These are phyloP conservation scores for Amanita subjunquillea DNA, from an alignment of 768 basidiomycete species.

Conservation along the genomic window DNA sequence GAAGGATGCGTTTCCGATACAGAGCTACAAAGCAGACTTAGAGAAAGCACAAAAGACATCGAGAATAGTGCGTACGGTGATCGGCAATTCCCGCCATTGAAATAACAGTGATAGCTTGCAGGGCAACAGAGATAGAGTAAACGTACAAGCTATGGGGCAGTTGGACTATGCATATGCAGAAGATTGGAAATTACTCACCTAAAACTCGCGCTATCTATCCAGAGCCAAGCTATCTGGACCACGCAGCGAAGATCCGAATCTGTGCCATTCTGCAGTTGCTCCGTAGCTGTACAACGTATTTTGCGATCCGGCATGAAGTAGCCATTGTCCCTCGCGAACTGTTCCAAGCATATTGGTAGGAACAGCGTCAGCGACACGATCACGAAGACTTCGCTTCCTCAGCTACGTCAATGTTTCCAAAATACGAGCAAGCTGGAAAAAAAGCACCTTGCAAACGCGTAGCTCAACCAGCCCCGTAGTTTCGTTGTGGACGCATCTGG, in stretches of 20 bases:
- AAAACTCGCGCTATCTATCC: conserved; percentile 90
- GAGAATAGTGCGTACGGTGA: conserved; percentile 42
- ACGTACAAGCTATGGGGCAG: conserved; percentile 60
- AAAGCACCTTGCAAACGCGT: conserved; percentile 71
- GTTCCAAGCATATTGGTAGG: conserved; percentile 75
- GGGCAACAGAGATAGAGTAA: conserved; percentile 78
- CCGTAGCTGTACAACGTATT: conserved; percentile 37
- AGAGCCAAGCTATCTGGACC: conserved; percentile 71
- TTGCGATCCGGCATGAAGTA: conserved; percentile 61
- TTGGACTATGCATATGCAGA: background rate
- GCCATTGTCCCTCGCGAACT: conserved; percentile 87
- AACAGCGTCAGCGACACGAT: conserved; percentile 76
- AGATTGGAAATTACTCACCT: conserved; percentile 38
- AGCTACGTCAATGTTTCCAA: background rate
- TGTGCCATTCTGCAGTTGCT: conserved; percentile 10
- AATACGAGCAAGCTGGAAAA: background rate
- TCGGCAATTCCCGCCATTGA: conserved; percentile 91
- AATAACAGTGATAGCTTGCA: conserved; percentile 91
- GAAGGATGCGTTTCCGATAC: conserved; percentile 69
- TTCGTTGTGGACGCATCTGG: conserved; percentile 23
- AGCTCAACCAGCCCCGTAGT: conserved; percentile 72
- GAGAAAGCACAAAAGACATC: conserved; percentile 1
- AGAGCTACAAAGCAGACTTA: conserved; percentile 25
- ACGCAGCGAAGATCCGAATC: conserved; percentile 51
- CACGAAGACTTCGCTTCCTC: conserved; percentile 64